Evolutionary conservation across 495 filamentous ascomycete species (phyloP).

Genomic region (Daldinia decipiens): DNA sequence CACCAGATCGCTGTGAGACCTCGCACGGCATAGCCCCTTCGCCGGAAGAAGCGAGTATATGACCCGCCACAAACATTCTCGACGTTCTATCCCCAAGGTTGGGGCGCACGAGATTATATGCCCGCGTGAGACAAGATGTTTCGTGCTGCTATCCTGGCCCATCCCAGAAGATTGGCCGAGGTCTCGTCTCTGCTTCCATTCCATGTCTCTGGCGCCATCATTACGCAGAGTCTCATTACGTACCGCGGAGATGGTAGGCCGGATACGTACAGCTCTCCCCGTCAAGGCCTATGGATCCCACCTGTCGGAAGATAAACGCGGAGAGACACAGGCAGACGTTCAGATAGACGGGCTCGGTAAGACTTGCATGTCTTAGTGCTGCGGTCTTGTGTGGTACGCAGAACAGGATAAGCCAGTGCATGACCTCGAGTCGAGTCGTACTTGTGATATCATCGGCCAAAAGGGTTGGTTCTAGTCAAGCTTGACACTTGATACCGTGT

Average conservation of each 20-base stretch:
- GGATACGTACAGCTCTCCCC: slow-evolving; percentile 36
- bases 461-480: slow-evolving; percentile 14
- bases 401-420: slow-evolving; percentile 23
- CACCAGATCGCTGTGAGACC: slow-evolving; percentile 43
- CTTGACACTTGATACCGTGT: slow-evolving; percentile 6
- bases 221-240: slow-evolving; percentile 11
- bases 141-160: slow-evolving; percentile 24
- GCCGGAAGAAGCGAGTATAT: slow-evolving; percentile 46
- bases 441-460: slow-evolving; percentile 22
- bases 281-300: slow-evolving; percentile 21
- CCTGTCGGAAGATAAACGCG: slow-evolving; percentile 44
- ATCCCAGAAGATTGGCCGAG: slow-evolving; percentile 23
- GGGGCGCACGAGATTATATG: slow-evolving; percentile 41
- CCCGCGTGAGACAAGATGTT: slow-evolving; percentile 45
- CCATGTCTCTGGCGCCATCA: slow-evolving; percentile 33
- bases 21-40: slow-evolving; percentile 44
- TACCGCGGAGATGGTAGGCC: slow-evolving; percentile 42
- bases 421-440: slow-evolving; percentile 32
- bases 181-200: slow-evolving; percentile 2
- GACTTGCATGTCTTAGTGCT: slow-evolving; percentile 39
- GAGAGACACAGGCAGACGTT: slow-evolving; percentile 25
- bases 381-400: slow-evolving; percentile 25
- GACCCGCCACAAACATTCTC: slow-evolving; percentile 41
- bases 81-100: slow-evolving; percentile 30
- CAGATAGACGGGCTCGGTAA: slow-evolving; percentile 32